Evolutionary conservation across 495 filamentous ascomycete genomes (phyloP).

Genomic region (Aspergillus heteromorphus): DNA sequence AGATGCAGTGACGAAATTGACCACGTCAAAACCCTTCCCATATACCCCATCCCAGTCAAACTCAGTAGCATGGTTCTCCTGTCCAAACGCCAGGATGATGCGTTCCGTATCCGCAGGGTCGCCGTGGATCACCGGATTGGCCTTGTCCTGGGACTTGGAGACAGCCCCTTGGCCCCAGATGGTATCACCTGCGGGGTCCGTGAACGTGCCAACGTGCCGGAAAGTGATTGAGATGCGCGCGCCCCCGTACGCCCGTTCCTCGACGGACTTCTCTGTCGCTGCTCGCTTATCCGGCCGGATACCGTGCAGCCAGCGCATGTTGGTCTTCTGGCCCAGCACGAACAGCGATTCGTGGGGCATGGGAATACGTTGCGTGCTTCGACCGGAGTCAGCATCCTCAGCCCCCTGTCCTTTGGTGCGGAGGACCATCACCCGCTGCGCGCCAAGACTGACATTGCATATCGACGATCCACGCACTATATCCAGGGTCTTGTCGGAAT

Average conservation of each 20-base stretch:
- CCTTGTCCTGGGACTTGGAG: slow-evolving; percentile 53
- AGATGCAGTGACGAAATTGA: slow-evolving; percentile 60
- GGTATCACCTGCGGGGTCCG: slow-evolving; percentile 50
- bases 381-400: slow-evolving; percentile 23
- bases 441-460: slow-evolving; percentile 88
- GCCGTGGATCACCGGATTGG: slow-evolving; percentile 62
- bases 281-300: slow-evolving; percentile 82
- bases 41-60: slow-evolving; percentile 81
- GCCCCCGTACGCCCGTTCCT: slow-evolving; percentile 67
- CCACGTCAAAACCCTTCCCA: slow-evolving; percentile 78
- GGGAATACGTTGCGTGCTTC: slow-evolving; percentile 58
- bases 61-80: slow-evolving; percentile 68
- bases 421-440: slow-evolving; percentile 84
- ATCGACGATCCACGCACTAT: slow-evolving; percentile 76
- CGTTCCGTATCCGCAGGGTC: slow-evolving; percentile 58
- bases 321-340: slow-evolving; percentile 74
- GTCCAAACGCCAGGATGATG: slow-evolving; percentile 75
- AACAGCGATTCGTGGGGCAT: slow-evolving; percentile 89
- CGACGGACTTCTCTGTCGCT: slow-evolving; percentile 53
- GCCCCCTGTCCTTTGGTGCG: slow-evolving; percentile 64
- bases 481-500: slow-evolving; percentile 94
- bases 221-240: slow-evolving; percentile 92
- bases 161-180: slow-evolving; percentile 95
- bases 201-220: slow-evolving; percentile 79
- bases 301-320: slow-evolving; percentile 81